phyloP scores from a whole-genome alignment of 192 early-diverging fungal species.

The Linnemannia hyalina region DNA sequence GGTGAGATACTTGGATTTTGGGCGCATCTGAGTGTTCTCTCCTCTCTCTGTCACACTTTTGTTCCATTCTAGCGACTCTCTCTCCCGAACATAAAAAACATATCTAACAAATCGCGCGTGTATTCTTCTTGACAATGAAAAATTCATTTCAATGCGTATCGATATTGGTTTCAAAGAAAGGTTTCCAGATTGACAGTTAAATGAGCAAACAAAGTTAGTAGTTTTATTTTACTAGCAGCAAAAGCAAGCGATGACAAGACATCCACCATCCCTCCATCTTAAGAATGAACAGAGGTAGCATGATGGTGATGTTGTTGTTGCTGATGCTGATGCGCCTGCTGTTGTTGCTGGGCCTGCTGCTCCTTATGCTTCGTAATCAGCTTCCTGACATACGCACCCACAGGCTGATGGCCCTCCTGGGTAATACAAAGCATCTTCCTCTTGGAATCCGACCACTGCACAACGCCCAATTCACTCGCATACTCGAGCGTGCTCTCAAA shows the following conservation, averaged over 20 bases:
- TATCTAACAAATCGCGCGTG: too few relatives aligned
- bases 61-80: too few relatives aligned
- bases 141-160: too few relatives aligned
- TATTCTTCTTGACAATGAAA: too few relatives aligned
- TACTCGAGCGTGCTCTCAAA: slow-evolving; percentile 83
- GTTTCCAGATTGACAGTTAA: too few relatives aligned
- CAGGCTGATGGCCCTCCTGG: slow-evolving; percentile 76
- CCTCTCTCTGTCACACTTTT: too few relatives aligned
- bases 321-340: slow-evolving; percentile 28
- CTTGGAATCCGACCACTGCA: slow-evolving; percentile 83
- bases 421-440: slow-evolving; percentile 81
- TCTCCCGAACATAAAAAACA: background rate
- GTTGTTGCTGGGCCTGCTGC: slow-evolving; percentile 25
- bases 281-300: slow-evolving; percentile 24
- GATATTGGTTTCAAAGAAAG: too few relatives aligned
- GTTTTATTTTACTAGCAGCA: background rate
- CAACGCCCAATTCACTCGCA: slow-evolving; percentile 79
- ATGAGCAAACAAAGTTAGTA: background rate
- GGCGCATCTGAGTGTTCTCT: too few relatives aligned
- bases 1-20: background rate
- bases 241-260: background rate
- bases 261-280: background rate
- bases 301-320: slow-evolving; percentile 30
- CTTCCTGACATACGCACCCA: slow-evolving; percentile 66
- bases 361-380: slow-evolving; percentile 40